A percentile compares a stretch with the other conserved stretches of the same genome.
These are phyloP conservation scores for Nymphaea thermarum DNA, from an alignment of 164 flowering plant genomes.

Conservation along the genomic window DNA sequence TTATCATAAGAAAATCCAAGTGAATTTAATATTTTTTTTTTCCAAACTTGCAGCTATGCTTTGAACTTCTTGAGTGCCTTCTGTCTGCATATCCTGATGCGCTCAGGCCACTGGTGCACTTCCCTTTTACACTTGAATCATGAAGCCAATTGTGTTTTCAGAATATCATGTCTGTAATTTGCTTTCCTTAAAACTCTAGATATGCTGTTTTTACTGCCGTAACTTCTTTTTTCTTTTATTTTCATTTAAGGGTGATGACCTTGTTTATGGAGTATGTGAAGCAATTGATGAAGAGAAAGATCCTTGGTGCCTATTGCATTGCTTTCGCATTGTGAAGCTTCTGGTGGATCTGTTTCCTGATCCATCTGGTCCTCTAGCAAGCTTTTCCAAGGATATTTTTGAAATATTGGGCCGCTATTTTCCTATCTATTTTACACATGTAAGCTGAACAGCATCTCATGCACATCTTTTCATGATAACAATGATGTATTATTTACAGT, in stretches of 20 bases:
- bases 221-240: not conserved
- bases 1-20: too few species aligned
- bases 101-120: constrained; percentile 43
- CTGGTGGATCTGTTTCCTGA: constrained; percentile 52
- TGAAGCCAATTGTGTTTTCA: too few species aligned
- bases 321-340: constrained; percentile 65
- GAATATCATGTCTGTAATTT: too few species aligned
- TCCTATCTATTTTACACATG: constrained; percentile 96
- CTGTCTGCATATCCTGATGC: constrained; percentile 38
- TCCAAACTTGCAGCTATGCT: constrained; percentile 60
- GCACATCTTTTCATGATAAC: too few species aligned
- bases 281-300: constrained; percentile 91
- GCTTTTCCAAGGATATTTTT: constrained; percentile 56
- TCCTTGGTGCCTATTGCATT: constrained; percentile 72
- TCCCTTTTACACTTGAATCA: not conserved
- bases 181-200: too few species aligned
- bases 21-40: too few species aligned
- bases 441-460: constrained; percentile 19
- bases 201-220: too few species aligned
- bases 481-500: too few species aligned
- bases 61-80: constrained; percentile 68
- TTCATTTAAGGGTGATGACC: constrained; percentile 53
- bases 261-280: constrained; percentile 70
- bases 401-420: constrained; percentile 73
- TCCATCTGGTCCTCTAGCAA: constrained; percentile 49